Percentiles rank a stretch among this genome's conserved stretches.
These are phyloP conservation scores for Luffa acutangula DNA, from an alignment of 306 rosid species.

Conservation along the genomic window DNA sequence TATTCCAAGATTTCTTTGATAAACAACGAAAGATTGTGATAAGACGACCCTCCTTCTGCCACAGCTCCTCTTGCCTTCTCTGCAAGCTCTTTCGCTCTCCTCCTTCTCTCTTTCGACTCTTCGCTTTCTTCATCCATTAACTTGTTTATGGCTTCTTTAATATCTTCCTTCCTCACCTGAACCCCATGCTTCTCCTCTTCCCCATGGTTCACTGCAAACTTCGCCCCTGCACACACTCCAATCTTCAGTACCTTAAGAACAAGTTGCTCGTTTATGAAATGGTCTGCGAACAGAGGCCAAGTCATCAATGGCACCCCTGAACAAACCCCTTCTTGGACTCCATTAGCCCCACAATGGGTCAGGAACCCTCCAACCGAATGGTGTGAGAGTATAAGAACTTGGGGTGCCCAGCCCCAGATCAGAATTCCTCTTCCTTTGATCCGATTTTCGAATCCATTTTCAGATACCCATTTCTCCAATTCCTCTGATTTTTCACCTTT, in stretches of 20 bases:
- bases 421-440: not conserved
- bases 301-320: not conserved
- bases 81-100: not conserved
- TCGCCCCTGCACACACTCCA: constrained; percentile 32
- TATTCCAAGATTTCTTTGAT: not conserved
- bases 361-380: not conserved
- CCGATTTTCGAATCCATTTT: constrained; percentile 36
- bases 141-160: not conserved
- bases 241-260: not conserved
- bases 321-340: not conserved
- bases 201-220: constrained; percentile 9
- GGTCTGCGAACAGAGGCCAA: not conserved
- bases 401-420: constrained; percentile 9
- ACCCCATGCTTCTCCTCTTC: not conserved
- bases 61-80: not conserved
- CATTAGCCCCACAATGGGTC: constrained; percentile 1
- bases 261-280: not conserved
- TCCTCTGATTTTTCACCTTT: constrained; percentile 20
- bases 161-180: constrained; percentile 13
- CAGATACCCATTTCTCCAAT: constrained; percentile 30
- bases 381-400: not conserved
- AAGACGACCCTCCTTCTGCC: not conserved
- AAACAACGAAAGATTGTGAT: not conserved
- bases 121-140: not conserved
- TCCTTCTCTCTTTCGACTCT: not conserved